A percentile compares a stretch with the other conserved stretches of the same genome.
Evolutionary conservation across 441 rosid species (phyloP).

Genomic region (Erodium chrysanthum): DNA sequence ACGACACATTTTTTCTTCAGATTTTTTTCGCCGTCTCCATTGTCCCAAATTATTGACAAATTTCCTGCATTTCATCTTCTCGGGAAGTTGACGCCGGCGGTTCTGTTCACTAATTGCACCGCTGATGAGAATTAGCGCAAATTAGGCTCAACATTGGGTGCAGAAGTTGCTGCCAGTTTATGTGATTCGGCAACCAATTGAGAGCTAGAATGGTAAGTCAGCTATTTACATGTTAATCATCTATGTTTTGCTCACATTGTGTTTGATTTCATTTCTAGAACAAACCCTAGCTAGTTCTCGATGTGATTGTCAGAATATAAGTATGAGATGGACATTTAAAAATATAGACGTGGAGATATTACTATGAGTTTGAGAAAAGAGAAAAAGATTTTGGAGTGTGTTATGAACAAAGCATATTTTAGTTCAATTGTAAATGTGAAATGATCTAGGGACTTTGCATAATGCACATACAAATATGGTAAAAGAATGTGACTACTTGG

Average conservation of each 20-base stretch:
- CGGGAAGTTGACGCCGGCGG: not conserved
- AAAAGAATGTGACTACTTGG: not conserved
- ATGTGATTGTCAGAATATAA: not conserved
- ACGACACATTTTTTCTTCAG: not conserved
- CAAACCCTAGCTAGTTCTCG: not conserved
- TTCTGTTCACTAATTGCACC: not conserved
- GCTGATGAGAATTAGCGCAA: not conserved
- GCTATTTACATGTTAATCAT: not conserved
- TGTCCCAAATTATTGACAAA: not conserved
- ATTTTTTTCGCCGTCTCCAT: not conserved
- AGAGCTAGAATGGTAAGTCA: slow-evolving; percentile 2
- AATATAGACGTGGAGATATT: not conserved
- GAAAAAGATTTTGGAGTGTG: not conserved
- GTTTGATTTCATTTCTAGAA: not conserved
- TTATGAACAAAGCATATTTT: not conserved
- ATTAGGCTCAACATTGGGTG: not conserved
- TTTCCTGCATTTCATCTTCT: not conserved
- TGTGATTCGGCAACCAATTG: not conserved
- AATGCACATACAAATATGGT: not conserved
- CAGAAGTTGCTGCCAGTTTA: not conserved
- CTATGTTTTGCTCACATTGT: not conserved
- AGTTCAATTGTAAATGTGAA: not conserved
- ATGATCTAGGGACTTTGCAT: too few species aligned
- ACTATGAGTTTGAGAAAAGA: not conserved
- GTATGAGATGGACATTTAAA: not conserved